Evolutionary conservation across 805 yeast species (phyloP).

Genomic region (Candida orba): DNA sequence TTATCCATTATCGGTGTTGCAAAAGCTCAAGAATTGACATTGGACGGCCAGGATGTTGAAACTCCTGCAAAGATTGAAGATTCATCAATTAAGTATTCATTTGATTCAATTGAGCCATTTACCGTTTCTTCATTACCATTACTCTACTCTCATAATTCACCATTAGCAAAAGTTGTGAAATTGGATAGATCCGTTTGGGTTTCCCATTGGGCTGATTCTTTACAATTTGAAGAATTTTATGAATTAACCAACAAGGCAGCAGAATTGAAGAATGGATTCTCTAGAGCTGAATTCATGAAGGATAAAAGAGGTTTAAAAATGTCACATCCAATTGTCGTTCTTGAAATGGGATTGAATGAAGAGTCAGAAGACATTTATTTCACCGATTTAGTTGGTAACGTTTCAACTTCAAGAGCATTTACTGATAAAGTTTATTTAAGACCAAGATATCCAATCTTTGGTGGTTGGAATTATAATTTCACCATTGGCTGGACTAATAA

Average conservation of each 20-base stretch:
- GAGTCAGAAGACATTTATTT: slow-evolving; percentile 62
- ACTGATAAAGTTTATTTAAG: slow-evolving; percentile 43
- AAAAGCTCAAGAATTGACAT: slow-evolving; percentile 39
- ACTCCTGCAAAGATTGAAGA: slow-evolving; percentile 33
- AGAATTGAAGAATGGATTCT: slow-evolving; percentile 58
- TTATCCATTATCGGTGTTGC: slow-evolving; percentile 39
- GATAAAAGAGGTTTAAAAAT: slow-evolving; percentile 42
- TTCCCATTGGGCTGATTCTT: slow-evolving; percentile 71
- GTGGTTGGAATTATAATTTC: slow-evolving; percentile 94
- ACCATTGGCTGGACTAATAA: slow-evolving; percentile 88
- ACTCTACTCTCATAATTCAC: slow-evolving; percentile 56
- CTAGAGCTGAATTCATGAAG: slow-evolving; percentile 71
- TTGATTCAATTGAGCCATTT: slow-evolving; percentile 41
- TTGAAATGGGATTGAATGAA: slow-evolving; percentile 50
- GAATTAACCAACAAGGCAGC: slow-evolving; percentile 77
- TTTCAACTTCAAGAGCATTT: slow-evolving; percentile 57
- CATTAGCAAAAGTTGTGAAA: slow-evolving; percentile 52
- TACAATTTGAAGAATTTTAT: slow-evolving; percentile 79
- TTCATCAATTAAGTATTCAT: slow-evolving; percentile 44
- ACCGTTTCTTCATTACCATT: slow-evolving; percentile 44
- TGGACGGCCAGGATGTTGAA: slow-evolving; percentile 24
- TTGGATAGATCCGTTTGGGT: slow-evolving; percentile 78
- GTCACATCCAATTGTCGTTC: slow-evolving; percentile 51
- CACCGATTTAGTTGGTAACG: slow-evolving; percentile 89
- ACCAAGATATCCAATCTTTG: slow-evolving; percentile 93